Percentiles rank a stretch among this genome's conserved stretches.
phyloP scores from a whole-genome alignment of 2,329 filamentous ascomycete species.

The Penicillium sp. region DNA sequence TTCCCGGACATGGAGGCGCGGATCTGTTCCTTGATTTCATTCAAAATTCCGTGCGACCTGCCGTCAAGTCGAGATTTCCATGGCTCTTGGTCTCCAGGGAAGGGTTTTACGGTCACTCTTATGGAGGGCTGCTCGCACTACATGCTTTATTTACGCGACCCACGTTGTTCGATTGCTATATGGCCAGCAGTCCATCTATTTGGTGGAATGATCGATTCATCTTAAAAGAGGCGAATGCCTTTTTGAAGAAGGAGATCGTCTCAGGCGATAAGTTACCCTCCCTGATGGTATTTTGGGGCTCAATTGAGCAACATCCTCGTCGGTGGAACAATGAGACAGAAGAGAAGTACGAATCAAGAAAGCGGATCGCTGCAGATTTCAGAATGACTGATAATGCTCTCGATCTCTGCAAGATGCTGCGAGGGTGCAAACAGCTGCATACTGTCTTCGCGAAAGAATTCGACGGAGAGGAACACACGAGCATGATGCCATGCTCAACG shows the following conservation, averaged over 20 bases:
- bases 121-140: slow-evolving; percentile 50
- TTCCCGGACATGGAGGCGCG: slow-evolving; percentile 5
- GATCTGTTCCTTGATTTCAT: slow-evolving; percentile 17
- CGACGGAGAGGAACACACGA: slow-evolving; percentile 34
- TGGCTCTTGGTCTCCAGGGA: slow-evolving; percentile 33
- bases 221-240: slow-evolving; percentile 32
- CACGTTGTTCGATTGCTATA: slow-evolving; percentile 46
- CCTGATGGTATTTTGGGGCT: slow-evolving; percentile 31
- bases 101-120: slow-evolving; percentile 53
- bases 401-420: slow-evolving; percentile 19
- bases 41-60: slow-evolving; percentile 4
- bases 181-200: slow-evolving; percentile 50
- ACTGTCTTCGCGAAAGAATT: slow-evolving; percentile 22
- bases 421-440: slow-evolving; percentile 13
- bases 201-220: slow-evolving; percentile 51
- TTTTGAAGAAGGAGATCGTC: slow-evolving; percentile 20
- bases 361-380: slow-evolving; percentile 14
- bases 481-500: slow-evolving; percentile 25
- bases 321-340: slow-evolving; percentile 32
- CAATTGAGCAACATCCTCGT: slow-evolving; percentile 34
- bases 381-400: slow-evolving; percentile 28
- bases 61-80: slow-evolving; percentile 10
- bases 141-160: slow-evolving; percentile 47
- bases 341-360: slow-evolving; percentile 32
- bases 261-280: slow-evolving; percentile 22